Evolutionary conservation across 192 early-diverging fungal genomes (phyloP).

Genomic region (Coemansia sp.): DNA sequence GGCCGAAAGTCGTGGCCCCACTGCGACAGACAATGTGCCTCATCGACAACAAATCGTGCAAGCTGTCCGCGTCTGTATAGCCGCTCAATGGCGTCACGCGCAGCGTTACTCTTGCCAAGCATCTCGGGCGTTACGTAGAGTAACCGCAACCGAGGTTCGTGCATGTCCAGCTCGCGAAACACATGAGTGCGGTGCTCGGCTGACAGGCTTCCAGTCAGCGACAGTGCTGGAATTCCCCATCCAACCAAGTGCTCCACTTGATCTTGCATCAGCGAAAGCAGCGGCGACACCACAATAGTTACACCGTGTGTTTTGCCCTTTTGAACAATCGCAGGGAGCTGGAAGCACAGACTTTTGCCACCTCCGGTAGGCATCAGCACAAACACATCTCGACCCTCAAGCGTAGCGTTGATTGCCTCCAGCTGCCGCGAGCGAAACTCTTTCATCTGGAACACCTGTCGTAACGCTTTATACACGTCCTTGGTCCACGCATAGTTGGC

Average conservation of each 20-base stretch:
- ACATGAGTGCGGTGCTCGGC: slow-evolving; percentile 55
- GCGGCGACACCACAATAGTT: slow-evolving; percentile 88
- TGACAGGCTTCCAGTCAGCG: slow-evolving; percentile 64
- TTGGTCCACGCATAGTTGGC: slow-evolving; percentile 65
- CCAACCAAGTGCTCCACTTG: slow-evolving; percentile 77
- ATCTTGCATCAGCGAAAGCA: slow-evolving; percentile 95
- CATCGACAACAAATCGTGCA: slow-evolving; percentile 92
- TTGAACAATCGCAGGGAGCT: slow-evolving; percentile 78
- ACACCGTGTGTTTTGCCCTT: slow-evolving; percentile 68
- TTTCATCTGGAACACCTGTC: slow-evolving; percentile 66
- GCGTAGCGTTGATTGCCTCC: slow-evolving; percentile 84
- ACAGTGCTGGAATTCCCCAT: slow-evolving; percentile 63
- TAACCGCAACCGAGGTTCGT: slow-evolving; percentile 59
- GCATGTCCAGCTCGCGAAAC: slow-evolving; percentile 59
- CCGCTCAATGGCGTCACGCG: slow-evolving; percentile 56
- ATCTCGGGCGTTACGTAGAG: slow-evolving; percentile 91
- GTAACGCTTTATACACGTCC: slow-evolving; percentile 69
- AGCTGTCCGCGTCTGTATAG: slow-evolving; percentile 65
- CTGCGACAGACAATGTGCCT: slow-evolving; percentile 94
- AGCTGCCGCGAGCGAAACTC: slow-evolving; percentile 84
- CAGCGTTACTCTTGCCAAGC: slow-evolving; percentile 65
- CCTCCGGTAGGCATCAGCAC: slow-evolving; percentile 99
- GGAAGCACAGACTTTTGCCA: slow-evolving; percentile 95
- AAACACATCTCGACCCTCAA: slow-evolving; percentile 82
- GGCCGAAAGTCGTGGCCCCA: slow-evolving; percentile 99